These are phyloP conservation scores for Hortaea werneckii DNA, from an alignment of 2,329 filamentous ascomycete species.

Conservation along the genomic window DNA sequence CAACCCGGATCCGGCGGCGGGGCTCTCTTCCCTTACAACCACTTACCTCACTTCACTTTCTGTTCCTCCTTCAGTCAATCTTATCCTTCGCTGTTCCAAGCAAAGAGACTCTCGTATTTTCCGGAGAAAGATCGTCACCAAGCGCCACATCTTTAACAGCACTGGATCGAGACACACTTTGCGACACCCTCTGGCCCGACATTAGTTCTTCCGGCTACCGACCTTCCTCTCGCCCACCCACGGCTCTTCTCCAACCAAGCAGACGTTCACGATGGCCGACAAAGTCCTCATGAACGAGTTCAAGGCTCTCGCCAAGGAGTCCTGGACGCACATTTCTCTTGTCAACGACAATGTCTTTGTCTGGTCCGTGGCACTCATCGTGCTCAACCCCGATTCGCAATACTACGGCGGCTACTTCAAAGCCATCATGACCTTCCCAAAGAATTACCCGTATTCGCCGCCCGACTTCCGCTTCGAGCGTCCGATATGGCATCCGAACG, in stretches of 20 bases:
- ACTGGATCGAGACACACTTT: no score
- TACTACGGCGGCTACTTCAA: conserved; percentile 93
- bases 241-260: background rate
- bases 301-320: conserved; percentile 72
- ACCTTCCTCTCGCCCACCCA: background rate
- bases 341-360: conserved; percentile 74
- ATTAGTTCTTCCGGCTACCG: no score
- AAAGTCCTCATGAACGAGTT: conserved; percentile 85
- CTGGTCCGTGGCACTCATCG: conserved; percentile 83
- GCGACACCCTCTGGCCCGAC: no score
- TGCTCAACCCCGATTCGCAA: conserved; percentile 81
- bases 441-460: conserved; percentile 81
- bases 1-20: no score
- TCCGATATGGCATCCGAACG: conserved; percentile 83
- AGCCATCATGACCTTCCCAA: conserved; percentile 77
- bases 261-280: conserved; percentile 44
- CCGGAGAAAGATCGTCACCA: no score
- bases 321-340: conserved; percentile 85
- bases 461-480: conserved; percentile 79
- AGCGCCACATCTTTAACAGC: no score
- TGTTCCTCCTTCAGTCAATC: no score
- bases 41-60: no score
- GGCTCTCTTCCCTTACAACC: no score
- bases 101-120: no score
- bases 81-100: no score